phyloP scores from a whole-genome alignment of 257 asterid genomes.

The Solanum arcanum region DNA sequence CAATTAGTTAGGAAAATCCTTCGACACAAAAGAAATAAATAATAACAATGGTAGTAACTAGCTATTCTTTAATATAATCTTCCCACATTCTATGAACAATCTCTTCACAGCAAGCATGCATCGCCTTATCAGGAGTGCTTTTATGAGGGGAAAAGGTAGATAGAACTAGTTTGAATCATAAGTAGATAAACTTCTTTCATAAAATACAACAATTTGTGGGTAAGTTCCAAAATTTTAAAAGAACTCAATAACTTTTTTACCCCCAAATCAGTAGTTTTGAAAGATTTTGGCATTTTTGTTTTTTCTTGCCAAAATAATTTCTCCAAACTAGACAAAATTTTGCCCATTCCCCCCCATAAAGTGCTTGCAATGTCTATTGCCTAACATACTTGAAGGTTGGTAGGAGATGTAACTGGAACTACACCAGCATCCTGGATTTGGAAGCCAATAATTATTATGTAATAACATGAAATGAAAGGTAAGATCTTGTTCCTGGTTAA shows the following conservation, averaged over 20 bases:
- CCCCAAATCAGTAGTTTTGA: not conserved
- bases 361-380: not conserved
- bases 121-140: not conserved
- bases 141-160: not conserved
- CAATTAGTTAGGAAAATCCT: not conserved
- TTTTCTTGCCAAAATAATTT: not conserved
- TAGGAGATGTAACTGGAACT: not conserved
- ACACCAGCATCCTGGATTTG: not conserved
- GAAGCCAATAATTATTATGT: not conserved
- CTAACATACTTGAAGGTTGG: not conserved
- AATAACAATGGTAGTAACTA: not conserved
- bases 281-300: not conserved
- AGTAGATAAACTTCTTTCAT: not conserved
- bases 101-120: not conserved
- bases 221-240: not conserved
- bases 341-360: not conserved
- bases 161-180: not conserved
- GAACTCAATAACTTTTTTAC: not conserved
- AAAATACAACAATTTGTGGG: not conserved
- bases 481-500: not conserved
- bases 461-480: not conserved
- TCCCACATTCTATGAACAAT: not conserved
- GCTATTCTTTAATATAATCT: not conserved
- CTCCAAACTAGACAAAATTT: not conserved
- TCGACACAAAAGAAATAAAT: no score